Evolutionary conservation across 2,329 filamentous ascomycete species (phyloP).

Genomic region (Xylariaceae sp.): DNA sequence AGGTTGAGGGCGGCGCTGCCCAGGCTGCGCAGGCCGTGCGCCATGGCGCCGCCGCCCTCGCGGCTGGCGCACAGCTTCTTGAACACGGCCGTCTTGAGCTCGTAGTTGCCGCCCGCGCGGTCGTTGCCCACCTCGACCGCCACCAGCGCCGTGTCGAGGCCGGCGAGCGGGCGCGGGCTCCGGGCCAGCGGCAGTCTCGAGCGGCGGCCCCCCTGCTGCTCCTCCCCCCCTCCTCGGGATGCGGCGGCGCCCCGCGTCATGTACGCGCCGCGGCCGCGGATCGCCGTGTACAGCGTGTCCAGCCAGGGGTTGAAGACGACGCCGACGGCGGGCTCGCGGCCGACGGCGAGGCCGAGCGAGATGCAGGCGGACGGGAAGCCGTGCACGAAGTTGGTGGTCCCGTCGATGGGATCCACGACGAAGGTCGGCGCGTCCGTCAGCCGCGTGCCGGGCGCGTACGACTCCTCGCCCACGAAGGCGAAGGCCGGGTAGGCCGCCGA

Average conservation of each 20-base stretch:
- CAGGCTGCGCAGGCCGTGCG: constrained; percentile 62
- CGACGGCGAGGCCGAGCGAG: constrained; percentile 64
- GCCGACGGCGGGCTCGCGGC: constrained; percentile 56
- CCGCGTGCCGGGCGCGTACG: constrained; percentile 57
- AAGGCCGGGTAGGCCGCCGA: constrained; percentile 45
- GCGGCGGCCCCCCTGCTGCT: constrained; percentile 27
- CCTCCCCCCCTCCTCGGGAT: constrained; percentile 32
- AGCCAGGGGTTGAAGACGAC: constrained; percentile 77
- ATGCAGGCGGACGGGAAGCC: constrained; percentile 68
- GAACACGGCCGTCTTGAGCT: constrained; percentile 61
- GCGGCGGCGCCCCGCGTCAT: constrained; percentile 37
- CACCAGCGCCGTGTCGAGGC: constrained; percentile 57
- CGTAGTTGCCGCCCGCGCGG: constrained; percentile 62
- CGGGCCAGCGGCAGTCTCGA: constrained; percentile 37
- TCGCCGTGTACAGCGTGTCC: constrained; percentile 59
- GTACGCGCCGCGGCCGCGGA: constrained; percentile 61
- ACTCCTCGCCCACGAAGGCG: constrained; percentile 69
- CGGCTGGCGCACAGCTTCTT: constrained; percentile 48
- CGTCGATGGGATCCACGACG: constrained; percentile 76
- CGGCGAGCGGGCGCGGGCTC: constrained; percentile 47
- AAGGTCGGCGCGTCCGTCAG: constrained; percentile 65
- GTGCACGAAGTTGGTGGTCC: constrained; percentile 76
- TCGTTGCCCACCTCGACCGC: constrained; percentile 68
- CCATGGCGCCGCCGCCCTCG: constrained; percentile 64
- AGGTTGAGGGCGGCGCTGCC: constrained; percentile 71